These are phyloP conservation scores for Lizonia empirigonia DNA, from an alignment of 2,329 filamentous ascomycete genomes.

Conservation along the genomic window DNA sequence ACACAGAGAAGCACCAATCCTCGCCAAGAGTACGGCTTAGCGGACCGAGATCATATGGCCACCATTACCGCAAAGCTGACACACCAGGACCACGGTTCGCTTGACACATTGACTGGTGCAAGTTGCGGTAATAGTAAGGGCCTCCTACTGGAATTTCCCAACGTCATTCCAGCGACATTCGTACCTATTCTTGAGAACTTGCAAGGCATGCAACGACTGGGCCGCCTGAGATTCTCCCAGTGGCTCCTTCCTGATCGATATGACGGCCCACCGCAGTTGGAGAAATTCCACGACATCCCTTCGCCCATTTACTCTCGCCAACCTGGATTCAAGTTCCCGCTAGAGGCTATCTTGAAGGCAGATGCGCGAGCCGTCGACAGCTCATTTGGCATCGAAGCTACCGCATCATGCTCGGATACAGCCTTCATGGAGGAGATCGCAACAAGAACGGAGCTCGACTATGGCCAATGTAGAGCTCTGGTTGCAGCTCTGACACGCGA, in stretches of 20 bases:
- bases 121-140: constrained; percentile 19
- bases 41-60: constrained; percentile 6
- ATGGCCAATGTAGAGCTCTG: constrained; percentile 57
- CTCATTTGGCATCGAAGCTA: constrained; percentile 17
- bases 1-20: constrained; percentile 15
- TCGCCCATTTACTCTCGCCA: constrained; percentile 34
- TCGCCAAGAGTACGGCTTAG: constrained; percentile 13
- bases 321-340: constrained; percentile 27
- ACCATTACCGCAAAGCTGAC: constrained; percentile 26
- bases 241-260: constrained; percentile 33
- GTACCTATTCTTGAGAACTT: constrained; percentile 35
- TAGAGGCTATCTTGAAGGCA: constrained; percentile 25
- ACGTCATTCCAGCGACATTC: constrained; percentile 39
- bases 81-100: constrained; percentile 18
- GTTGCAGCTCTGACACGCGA: constrained; percentile 59
- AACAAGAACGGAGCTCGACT: constrained; percentile 53
- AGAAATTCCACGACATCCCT: constrained; percentile 23
- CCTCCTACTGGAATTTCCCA: constrained; percentile 36
- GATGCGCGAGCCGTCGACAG: background rate
- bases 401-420: constrained; percentile 22
- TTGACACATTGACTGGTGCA: constrained; percentile 22
- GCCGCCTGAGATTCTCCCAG: constrained; percentile 33
- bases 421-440: constrained; percentile 22
- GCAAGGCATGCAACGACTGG: constrained; percentile 32
- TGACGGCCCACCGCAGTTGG: background rate